Evolutionary conservation across 78 protist species (phyloP).

Genomic region (Dictyostelium discoideum): DNA sequence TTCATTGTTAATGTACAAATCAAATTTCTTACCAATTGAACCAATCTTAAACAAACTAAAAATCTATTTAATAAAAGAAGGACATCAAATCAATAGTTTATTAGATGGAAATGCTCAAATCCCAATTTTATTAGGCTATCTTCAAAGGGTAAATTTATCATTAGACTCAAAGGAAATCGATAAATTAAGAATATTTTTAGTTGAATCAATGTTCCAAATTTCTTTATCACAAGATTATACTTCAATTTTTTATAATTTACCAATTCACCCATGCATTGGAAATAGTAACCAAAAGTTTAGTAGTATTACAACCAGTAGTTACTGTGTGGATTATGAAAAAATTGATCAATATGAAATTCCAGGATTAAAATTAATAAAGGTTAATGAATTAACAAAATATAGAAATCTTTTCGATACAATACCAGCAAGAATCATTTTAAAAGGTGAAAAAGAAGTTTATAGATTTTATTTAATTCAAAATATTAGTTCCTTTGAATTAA

Average conservation of each 20-base stretch:
- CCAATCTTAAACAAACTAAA: background rate
- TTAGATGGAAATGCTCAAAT: background rate
- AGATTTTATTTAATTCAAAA: background rate
- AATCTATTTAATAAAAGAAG: background rate
- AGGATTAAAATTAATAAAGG: background rate
- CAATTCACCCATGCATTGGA: background rate
- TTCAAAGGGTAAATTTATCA: background rate
- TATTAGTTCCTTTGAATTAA: background rate
- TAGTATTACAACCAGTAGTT: background rate
- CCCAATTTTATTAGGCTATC: background rate
- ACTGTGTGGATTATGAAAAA: background rate
- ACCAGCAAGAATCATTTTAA: background rate
- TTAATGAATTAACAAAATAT: background rate
- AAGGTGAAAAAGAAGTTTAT: background rate
- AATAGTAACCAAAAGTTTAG: background rate
- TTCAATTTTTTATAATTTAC: background rate
- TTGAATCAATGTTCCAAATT: background rate
- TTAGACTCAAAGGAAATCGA: background rate
- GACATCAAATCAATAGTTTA: background rate
- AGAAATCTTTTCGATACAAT: background rate
- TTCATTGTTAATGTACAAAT: too few relatives aligned
- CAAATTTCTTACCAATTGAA: background rate
- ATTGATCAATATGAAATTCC: background rate
- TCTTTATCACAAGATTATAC: background rate
- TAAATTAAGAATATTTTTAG: background rate